Percentiles rank a stretch among this genome's conserved stretches.
Evolutionary conservation across 192 early-diverging fungal species (phyloP).

Genomic region (Podila epicladia): DNA sequence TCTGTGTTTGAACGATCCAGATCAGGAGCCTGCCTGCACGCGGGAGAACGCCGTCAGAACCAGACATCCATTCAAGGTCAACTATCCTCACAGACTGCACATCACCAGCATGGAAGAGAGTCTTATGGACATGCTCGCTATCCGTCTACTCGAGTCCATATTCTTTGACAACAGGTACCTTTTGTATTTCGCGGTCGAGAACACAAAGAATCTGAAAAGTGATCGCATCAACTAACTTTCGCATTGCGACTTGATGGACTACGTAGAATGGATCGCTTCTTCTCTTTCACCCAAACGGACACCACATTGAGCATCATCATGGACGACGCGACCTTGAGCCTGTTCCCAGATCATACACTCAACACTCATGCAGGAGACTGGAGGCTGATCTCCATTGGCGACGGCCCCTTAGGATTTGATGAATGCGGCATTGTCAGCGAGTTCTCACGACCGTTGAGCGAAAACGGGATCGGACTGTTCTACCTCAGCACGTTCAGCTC

Average conservation of each 20-base stretch:
- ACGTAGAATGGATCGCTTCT: conserved; percentile 35
- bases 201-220: background rate
- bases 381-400: conserved; percentile 44
- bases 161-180: conserved; percentile 41
- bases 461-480: conserved; percentile 29
- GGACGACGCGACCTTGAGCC: conserved; percentile 32
- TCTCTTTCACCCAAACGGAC: conserved; percentile 47
- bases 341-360: conserved; percentile 42
- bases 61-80: conserved; percentile 31
- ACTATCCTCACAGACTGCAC: conserved; percentile 36
- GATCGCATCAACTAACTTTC: background rate
- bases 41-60: background rate
- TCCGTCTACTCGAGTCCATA: conserved; percentile 30
- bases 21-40: background rate
- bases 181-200: background rate
- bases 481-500: conserved; percentile 50
- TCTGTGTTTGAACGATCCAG: conserved; percentile 9
- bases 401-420: conserved; percentile 47
- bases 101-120: conserved; percentile 49
- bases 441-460: conserved; percentile 30
- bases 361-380: conserved; percentile 48
- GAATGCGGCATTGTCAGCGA: conserved; percentile 49
- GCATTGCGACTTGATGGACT: too few species aligned
- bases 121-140: conserved; percentile 36
- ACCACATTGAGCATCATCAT: conserved; percentile 46